phyloP scores from a whole-genome alignment of 306 rosid genomes.

The Ceratonia siliqua region DNA sequence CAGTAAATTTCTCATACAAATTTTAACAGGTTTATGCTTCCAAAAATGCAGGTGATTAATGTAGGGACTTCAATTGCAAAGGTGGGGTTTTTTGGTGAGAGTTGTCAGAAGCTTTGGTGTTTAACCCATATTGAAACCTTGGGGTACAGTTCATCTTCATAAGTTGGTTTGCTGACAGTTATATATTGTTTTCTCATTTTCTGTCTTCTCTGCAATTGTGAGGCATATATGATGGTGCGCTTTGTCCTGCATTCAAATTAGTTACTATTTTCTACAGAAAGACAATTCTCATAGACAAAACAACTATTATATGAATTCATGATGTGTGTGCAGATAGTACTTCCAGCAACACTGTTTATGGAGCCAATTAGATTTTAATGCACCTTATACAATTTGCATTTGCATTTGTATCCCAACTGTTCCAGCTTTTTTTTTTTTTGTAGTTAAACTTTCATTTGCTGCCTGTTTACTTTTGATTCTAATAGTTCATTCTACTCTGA shows the following conservation, averaged over 20 bases:
- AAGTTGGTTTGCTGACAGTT: not conserved
- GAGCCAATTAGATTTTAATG: constrained; percentile 3
- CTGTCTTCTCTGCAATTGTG: not conserved
- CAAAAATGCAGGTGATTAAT: constrained; percentile 71
- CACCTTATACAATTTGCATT: constrained; percentile 22
- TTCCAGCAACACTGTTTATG: not conserved
- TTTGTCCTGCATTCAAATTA: not conserved
- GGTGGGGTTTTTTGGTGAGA: constrained; percentile 84
- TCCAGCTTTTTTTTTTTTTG: not conserved
- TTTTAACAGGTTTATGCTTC: constrained; percentile 12
- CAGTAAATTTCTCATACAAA: constrained; percentile 1
- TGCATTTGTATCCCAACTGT: constrained; percentile 14
- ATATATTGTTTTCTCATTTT: not conserved
- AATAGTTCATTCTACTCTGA: constrained; percentile 22
- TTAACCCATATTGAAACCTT: constrained; percentile 86
- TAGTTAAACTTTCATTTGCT: not conserved
- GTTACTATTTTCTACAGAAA: constrained; percentile 1
- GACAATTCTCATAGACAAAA: constrained; percentile 5
- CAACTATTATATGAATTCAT: not conserved
- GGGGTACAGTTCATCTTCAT: constrained; percentile 54
- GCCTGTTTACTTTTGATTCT: constrained; percentile 13
- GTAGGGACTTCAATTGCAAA: constrained; percentile 85
- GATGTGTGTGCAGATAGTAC: not conserved
- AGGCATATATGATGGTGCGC: constrained; percentile 2
- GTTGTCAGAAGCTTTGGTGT: constrained; percentile 88